Percentiles rank a stretch among this genome's conserved stretches.
These are phyloP conservation scores for Phyllostachys edulis DNA, from an alignment of 176 grass and related monocot genomes.

Conservation along the genomic window DNA sequence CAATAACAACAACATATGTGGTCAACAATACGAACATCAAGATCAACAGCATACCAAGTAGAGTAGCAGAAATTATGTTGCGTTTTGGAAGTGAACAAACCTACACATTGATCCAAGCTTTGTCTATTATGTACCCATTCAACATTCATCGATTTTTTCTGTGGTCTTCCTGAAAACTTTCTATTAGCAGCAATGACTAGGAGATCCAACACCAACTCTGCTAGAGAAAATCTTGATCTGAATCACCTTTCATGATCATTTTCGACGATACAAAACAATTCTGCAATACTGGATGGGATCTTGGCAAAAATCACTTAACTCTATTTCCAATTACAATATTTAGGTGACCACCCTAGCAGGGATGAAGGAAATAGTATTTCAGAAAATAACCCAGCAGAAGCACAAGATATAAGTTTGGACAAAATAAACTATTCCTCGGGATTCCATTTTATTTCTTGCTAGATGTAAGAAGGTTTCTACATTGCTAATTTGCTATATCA, in stretches of 20 bases:
- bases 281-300: background rate
- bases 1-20: slow-evolving; percentile 33
- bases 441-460: background rate
- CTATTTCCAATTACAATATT: background rate
- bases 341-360: background rate
- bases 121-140: slow-evolving; percentile 10
- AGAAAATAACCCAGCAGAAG: background rate
- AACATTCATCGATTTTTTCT: slow-evolving; percentile 23
- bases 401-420: background rate
- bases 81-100: slow-evolving; percentile 18
- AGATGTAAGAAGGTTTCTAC: background rate
- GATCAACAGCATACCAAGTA: slow-evolving; percentile 22
- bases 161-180: slow-evolving; percentile 8
- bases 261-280: slow-evolving; percentile 5
- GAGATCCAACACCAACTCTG: slow-evolving; percentile 7
- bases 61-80: background rate
- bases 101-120: slow-evolving; percentile 13
- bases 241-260: slow-evolving; percentile 33
- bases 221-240: slow-evolving; percentile 11
- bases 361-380: slow-evolving; percentile 19
- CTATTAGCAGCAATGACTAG: slow-evolving; percentile 20
- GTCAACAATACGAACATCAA: slow-evolving; percentile 26
- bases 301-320: slow-evolving; percentile 13
- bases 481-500: background rate
- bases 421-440: background rate